Percentiles rank a stretch among this genome's conserved stretches.
Evolutionary conservation across 768 basidiomycete genomes (phyloP).

Genomic region (Epithele typhae): DNA sequence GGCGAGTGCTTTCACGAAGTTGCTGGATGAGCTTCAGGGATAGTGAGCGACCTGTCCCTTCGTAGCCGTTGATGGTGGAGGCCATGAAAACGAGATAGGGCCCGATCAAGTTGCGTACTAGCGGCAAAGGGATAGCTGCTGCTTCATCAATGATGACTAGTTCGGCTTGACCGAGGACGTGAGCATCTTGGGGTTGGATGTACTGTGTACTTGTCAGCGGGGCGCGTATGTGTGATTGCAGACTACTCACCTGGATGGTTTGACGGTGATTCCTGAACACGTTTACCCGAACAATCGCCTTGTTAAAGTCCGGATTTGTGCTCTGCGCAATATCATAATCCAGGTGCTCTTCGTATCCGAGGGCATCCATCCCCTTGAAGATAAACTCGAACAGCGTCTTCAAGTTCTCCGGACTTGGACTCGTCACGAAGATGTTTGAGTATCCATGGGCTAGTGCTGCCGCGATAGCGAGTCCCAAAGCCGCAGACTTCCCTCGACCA

Average conservation of each 20-base stretch:
- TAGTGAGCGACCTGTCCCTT: conserved; percentile 97
- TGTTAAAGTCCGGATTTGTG: conserved; percentile 91
- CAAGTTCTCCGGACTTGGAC: conserved; percentile 95
- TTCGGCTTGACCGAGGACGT: conserved; percentile 96
- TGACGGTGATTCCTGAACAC: conserved; percentile 91
- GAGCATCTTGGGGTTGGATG: conserved; percentile 96
- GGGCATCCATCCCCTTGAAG: conserved; percentile 91
- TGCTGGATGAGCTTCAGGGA: conserved; percentile 98
- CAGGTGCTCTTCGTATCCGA: conserved; percentile 96
- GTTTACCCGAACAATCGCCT: conserved; percentile 94
- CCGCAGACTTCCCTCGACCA: conserved; percentile 95
- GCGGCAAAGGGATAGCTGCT: conserved; percentile 94
- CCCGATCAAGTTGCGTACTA: conserved; percentile 92
- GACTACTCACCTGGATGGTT: conserved; percentile 91
- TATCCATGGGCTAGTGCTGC: conserved; percentile 92
- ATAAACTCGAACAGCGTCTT: conserved; percentile 98
- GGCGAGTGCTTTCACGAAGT: conserved; percentile 85
- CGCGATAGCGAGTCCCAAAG: conserved; percentile 91
- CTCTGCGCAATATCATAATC: conserved; percentile 97
- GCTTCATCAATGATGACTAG: conserved; percentile 98
- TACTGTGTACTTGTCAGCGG: conserved; percentile 71
- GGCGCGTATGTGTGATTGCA: not conserved
- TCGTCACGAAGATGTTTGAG: conserved; percentile 97
- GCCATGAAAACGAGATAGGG: conserved; percentile 98
- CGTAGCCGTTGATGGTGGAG: conserved; percentile 99